Conservation (phyloP, 2,329 filamentous ascomycete species). For the Didymosphaeria variabile region DNA sequence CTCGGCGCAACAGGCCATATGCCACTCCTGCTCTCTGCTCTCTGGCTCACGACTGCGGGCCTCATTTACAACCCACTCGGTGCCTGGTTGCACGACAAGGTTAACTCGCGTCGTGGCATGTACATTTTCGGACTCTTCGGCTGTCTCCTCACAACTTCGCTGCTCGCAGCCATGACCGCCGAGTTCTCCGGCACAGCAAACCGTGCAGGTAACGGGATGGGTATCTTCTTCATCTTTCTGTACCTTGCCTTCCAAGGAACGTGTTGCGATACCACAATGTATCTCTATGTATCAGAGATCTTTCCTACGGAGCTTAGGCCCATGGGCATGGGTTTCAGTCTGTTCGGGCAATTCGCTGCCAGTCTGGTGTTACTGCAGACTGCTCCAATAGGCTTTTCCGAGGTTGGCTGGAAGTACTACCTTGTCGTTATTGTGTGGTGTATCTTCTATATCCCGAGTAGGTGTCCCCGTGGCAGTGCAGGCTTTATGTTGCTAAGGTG, state of each 20-base stretch:
- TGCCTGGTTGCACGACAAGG: no score
- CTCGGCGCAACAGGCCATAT: no score
- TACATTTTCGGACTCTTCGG: no score
- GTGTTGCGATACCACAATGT: slow-evolving; percentile 43
- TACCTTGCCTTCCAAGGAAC: slow-evolving; percentile 57
- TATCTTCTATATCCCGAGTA: slow-evolving; percentile 35
- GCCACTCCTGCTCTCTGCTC: no score
- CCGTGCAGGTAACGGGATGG: slow-evolving; percentile 52
- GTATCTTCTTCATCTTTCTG: slow-evolving; percentile 54
- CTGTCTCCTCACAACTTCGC: no score
- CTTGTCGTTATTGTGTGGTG: slow-evolving; percentile 20
- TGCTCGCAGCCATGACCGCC: slow-evolving; percentile 43
- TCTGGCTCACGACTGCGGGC: no score
- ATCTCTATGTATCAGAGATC: slow-evolving; percentile 46
- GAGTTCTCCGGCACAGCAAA: slow-evolving; percentile 52
- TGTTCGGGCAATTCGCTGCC: slow-evolving; percentile 53
- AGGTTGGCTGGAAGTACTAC: slow-evolving; percentile 57
- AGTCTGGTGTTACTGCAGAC: slow-evolving; percentile 58
- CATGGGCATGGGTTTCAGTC: slow-evolving; percentile 62
- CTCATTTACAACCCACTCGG: no score
- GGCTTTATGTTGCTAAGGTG: slow-evolving; percentile 5
- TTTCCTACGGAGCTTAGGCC: slow-evolving; percentile 54
- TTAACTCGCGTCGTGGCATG: no score
- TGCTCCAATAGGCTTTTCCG: slow-evolving; percentile 35
- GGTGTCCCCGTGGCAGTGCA: slow-evolving; percentile 6